A percentile compares a stretch with the other conserved stretches of the same genome.
phyloP scores from a whole-genome alignment of 768 basidiomycete species.

The Trametes cinnabarina region DNA sequence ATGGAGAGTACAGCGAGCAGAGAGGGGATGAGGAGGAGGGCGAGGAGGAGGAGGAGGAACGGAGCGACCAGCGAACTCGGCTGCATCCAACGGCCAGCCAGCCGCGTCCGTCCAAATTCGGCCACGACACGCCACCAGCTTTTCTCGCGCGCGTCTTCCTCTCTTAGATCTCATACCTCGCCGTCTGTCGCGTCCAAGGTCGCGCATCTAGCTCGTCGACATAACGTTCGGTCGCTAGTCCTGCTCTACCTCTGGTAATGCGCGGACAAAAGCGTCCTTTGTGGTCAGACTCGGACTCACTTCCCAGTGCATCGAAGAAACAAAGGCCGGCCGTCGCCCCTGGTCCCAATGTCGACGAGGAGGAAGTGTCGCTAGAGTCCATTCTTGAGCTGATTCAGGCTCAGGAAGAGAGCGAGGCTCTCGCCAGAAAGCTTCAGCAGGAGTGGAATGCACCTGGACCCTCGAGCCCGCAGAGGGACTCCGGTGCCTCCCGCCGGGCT shows the following conservation, averaged over 20 bases:
- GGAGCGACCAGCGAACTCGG: not conserved
- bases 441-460: conserved; percentile 27
- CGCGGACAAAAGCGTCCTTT: conserved; percentile 15
- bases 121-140: conserved; percentile 5
- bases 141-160: not conserved
- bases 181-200: not conserved
- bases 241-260: too few relatives aligned
- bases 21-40: not conserved
- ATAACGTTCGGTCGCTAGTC: too few relatives aligned
- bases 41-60: not conserved
- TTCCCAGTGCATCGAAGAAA: not conserved
- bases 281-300: not conserved
- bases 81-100: not conserved
- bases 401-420: conserved; percentile 43
- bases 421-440: conserved; percentile 37
- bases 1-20: not conserved
- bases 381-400: conserved; percentile 43
- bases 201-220: too few relatives aligned
- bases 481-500: not conserved
- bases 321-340: conserved; percentile 5
- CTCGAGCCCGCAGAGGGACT: not conserved
- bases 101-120: conserved; percentile 15
- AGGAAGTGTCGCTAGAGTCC: conserved; percentile 40
- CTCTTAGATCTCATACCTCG: not conserved
- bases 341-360: conserved; percentile 32